A percentile compares a stretch with the other conserved stretches of the same genome.
phyloP scores from a whole-genome alignment of 169 alveolate species.

The Plasmodium malariae region DNA sequence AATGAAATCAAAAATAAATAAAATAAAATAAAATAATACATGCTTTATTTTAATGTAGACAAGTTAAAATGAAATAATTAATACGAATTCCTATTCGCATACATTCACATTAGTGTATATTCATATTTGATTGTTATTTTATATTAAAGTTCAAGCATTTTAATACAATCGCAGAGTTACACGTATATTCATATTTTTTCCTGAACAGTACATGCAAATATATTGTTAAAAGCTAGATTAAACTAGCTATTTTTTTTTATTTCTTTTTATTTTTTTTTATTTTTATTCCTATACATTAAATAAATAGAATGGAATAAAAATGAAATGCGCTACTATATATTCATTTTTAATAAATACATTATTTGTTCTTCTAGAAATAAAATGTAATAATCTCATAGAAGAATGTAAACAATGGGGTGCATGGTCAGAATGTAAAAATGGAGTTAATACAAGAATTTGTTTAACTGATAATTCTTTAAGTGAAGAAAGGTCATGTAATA shows the following conservation, averaged over 20 bases:
- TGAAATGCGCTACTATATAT: conserved; percentile 9
- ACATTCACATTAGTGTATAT: no score
- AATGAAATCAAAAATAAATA: no score
- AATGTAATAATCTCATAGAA: not conserved
- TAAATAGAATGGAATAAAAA: conserved; percentile 28
- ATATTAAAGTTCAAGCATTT: no score
- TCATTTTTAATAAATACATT: conserved; percentile 13
- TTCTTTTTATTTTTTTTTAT: conserved; percentile 39
- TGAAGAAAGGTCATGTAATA: not conserved
- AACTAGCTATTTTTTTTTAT: not conserved
- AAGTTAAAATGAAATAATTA: no score
- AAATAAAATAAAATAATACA: no score
- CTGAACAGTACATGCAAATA: conserved; percentile 28
- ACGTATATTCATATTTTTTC: no score
- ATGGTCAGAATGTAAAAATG: conserved; percentile 33
- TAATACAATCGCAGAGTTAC: no score
- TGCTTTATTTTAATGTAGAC: no score
- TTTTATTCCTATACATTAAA: no score
- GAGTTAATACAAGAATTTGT: conserved; percentile 19
- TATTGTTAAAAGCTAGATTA: not conserved
- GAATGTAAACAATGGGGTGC: conserved; percentile 32
- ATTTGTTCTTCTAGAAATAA: not conserved
- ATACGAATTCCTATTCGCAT: no score
- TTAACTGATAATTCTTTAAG: conserved; percentile 7
- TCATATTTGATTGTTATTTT: no score